Evolutionary conservation across 192 early-diverging fungal genomes (phyloP).

Genomic region (Coemansia sp.): DNA sequence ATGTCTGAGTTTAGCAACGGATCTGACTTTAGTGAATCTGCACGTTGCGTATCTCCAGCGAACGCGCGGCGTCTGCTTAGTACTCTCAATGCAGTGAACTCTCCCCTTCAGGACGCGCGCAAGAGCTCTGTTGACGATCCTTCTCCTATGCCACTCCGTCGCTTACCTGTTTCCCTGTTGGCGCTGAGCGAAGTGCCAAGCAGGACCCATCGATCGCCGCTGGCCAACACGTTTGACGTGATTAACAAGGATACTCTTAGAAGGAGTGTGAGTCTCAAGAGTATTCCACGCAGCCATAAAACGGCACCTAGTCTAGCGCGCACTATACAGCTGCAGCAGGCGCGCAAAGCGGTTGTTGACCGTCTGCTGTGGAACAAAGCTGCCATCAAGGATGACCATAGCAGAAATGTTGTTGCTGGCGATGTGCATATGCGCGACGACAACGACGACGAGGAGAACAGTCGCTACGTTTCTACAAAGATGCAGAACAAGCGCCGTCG

Average conservation of each 20-base stretch:
- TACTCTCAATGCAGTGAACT: constrained; percentile 36
- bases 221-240: constrained; percentile 10
- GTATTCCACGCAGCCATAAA: constrained; percentile 19
- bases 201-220: constrained; percentile 16
- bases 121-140: constrained; percentile 11
- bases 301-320: constrained; percentile 46
- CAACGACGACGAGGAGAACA: constrained; percentile 7
- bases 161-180: constrained; percentile 42
- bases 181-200: constrained; percentile 30
- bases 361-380: constrained; percentile 23
- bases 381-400: neutral
- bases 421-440: constrained; percentile 27
- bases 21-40: neutral
- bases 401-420: constrained; percentile 8
- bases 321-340: constrained; percentile 52
- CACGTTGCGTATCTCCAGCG: constrained; percentile 27
- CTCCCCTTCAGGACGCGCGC: constrained; percentile 42
- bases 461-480: neutral
- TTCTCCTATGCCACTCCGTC: constrained; percentile 33
- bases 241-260: constrained; percentile 21
- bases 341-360: constrained; percentile 47
- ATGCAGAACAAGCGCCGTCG: constrained; percentile 30
- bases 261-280: constrained; percentile 29
- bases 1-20: constrained; percentile 4
- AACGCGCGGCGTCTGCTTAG: constrained; percentile 48